Evolutionary conservation across 2,329 filamentous ascomycete genomes (phyloP).

Genomic region (Diaporthe sp.): DNA sequence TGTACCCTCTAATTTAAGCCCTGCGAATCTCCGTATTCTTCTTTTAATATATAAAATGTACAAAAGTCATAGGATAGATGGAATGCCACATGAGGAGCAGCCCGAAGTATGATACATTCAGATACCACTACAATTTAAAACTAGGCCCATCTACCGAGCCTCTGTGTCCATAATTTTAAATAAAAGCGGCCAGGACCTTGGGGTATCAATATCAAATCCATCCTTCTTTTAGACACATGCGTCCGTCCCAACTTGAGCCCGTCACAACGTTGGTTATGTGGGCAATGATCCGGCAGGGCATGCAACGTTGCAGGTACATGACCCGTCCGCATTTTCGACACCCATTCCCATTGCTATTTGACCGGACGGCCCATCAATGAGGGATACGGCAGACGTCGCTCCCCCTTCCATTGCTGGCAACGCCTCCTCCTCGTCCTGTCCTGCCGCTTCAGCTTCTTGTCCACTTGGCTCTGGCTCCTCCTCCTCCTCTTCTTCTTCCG

Average conservation of each 20-base stretch:
- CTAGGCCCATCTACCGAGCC: not conserved
- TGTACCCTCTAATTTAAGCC: too few species aligned
- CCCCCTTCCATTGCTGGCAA: not conserved
- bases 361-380: not conserved
- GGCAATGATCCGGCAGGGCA: slow-evolving; percentile 20
- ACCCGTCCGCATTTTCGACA: not conserved
- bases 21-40: too few species aligned
- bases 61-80: too few species aligned
- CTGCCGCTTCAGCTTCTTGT: not conserved
- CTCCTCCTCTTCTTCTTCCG: not conserved
- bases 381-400: not conserved
- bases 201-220: not conserved
- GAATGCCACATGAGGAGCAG: too few species aligned
- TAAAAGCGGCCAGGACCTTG: not conserved
- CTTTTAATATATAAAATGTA: not conserved
- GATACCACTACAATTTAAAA: too few species aligned
- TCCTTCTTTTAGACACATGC: not conserved
- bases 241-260: not conserved
- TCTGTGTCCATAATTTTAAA: not conserved
- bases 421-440: not conserved
- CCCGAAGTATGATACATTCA: too few species aligned
- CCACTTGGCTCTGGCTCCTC: not conserved
- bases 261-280: not conserved
- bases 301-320: slow-evolving; percentile 23
- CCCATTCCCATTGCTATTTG: slow-evolving; percentile 22